Percentiles rank a stretch among this genome's conserved stretches.
These are phyloP conservation scores for Acanthamoeba healyi DNA, from an alignment of 208 protist species.

Conservation along the genomic window DNA sequence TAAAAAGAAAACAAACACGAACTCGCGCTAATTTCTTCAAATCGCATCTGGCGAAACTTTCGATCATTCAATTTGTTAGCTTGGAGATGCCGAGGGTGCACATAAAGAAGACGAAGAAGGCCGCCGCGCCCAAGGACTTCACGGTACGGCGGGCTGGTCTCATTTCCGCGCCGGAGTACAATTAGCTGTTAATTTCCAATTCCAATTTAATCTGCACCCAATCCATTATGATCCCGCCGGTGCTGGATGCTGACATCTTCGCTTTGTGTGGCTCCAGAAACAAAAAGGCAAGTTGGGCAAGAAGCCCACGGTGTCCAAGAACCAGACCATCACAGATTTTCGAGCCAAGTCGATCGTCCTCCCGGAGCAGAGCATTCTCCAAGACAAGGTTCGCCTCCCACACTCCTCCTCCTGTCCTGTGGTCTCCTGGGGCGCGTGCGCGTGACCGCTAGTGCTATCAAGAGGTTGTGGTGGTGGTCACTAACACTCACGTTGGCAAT, in stretches of 20 bases:
- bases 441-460: too few relatives aligned
- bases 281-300: slow-evolving; percentile 54
- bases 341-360: slow-evolving; percentile 31
- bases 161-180: too few relatives aligned
- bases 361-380: slow-evolving; percentile 56
- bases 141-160: background rate
- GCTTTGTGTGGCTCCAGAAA: too few relatives aligned
- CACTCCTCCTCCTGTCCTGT: background rate
- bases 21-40: background rate
- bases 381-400: slow-evolving; percentile 20
- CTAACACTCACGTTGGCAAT: background rate
- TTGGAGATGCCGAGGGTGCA: slow-evolving; percentile 24
- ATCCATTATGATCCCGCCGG: too few relatives aligned
- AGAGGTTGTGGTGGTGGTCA: too few relatives aligned
- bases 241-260: too few relatives aligned
- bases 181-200: too few relatives aligned
- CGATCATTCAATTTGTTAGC: background rate
- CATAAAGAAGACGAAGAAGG: background rate
- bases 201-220: background rate
- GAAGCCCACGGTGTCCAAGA: background rate
- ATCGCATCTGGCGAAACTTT: too few relatives aligned
- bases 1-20: background rate
- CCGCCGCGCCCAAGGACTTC: slow-evolving; percentile 14
- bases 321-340: slow-evolving; percentile 36
- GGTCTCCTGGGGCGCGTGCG: too few relatives aligned